Evolutionary conservation across 306 rosid genomes (phyloP), one percentile per base, ranked within the genome.

Genomic region (Clitoria ternatea): DNA sequence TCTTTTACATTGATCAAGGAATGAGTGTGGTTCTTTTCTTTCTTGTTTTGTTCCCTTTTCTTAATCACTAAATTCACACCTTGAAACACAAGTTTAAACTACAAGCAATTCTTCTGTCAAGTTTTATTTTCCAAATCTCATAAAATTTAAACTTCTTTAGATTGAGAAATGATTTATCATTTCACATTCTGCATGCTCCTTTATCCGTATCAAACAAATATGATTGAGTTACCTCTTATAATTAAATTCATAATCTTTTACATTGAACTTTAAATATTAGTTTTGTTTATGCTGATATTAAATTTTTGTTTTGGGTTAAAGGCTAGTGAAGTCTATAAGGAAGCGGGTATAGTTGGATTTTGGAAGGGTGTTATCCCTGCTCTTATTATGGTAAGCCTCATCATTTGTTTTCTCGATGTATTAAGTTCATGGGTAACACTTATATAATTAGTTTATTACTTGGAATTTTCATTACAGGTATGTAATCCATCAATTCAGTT

Each of bases 321-420:
- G 96, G 91, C 76, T 33, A 67, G 70, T 3, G 96, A 86, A 81
- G 86, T 89, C n/a, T 84, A 73, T 69, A 26, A 65, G 14, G 96
- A 89, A 77, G 89, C 90, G 0, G 85, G 92, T 76, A 56, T 86
- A 53, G 23, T 77, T 68, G 96, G 90, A 75, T 89, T 89, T 75
- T 89, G 96, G 96, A 89, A 86, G 72, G 96, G 96, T 76, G 87
- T 89, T 73, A 62, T 89, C 54, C 96, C 92, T 71, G 82, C 96
- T 6, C 85, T 89, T 35, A 86, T 89, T 59, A 86, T 89, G 96
- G 96, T 89, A 14, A 79, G 92, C 36, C 61, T 48, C 56, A 45
- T 66, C 48, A 66, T 44, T 30, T 54, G 22, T 64, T 37, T 59
- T 36, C 48, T n/a, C 52, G 13, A 68, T 49, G 40, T 66, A 54